These are phyloP conservation scores for Psophocarpus tetragonolobus DNA, from an alignment of 306 rosid genomes.

Conservation along the genomic window DNA sequence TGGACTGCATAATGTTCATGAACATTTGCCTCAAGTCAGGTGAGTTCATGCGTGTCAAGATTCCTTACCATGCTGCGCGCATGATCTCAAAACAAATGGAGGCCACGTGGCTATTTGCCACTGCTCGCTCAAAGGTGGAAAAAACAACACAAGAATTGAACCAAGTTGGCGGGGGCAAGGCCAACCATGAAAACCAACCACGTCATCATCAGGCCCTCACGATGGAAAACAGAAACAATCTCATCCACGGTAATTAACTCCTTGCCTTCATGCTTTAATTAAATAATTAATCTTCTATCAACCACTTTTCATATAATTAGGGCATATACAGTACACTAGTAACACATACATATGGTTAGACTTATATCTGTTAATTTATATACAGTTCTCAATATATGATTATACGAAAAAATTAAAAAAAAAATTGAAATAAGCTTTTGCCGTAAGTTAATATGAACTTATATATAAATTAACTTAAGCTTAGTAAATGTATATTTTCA, in stretches of 20 bases:
- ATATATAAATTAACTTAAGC: too few relatives aligned
- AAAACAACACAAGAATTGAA: conserved; percentile 26
- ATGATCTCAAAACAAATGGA: conserved; percentile 77
- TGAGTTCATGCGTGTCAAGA: conserved; percentile 33
- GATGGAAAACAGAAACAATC: conserved; percentile 37
- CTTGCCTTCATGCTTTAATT: not conserved
- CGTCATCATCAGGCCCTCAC: conserved; percentile 19
- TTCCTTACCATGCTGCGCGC: conserved; percentile 60
- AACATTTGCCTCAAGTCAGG: conserved; percentile 45
- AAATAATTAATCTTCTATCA: not conserved
- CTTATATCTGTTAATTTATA: too few relatives aligned
- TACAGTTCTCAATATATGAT: too few relatives aligned
- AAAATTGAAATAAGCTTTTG: not conserved
- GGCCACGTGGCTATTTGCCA: conserved; percentile 67
- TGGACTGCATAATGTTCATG: conserved; percentile 67
- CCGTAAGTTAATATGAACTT: not conserved
- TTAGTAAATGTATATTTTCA: not conserved
- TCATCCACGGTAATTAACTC: conserved; percentile 40
- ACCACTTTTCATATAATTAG: not conserved
- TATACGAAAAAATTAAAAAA: too few relatives aligned
- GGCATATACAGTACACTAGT: not conserved
- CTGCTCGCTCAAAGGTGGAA: conserved; percentile 45
- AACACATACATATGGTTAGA: too few relatives aligned
- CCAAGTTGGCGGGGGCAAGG: conserved; percentile 5
- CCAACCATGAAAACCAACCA: conserved; percentile 17